A percentile compares a stretch with the other conserved stretches of the same genome.
Conservation (phyloP, 768 basidiomycete species). For the Tephrocybe sp. region DNA sequence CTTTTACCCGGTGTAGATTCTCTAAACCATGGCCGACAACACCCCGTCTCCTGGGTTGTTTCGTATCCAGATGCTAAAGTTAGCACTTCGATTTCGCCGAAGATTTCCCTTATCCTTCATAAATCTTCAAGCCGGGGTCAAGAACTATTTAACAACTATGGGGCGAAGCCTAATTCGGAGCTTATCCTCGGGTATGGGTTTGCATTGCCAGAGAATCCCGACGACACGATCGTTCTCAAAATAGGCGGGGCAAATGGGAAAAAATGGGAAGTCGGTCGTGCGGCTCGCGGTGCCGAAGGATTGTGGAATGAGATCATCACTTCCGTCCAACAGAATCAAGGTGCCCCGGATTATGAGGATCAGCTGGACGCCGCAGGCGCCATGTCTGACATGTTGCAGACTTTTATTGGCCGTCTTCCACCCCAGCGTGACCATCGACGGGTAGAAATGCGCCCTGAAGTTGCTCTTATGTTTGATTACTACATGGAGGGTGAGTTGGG, state of each 20-base stretch:
- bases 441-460: constrained; percentile 47
- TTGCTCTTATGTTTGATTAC: constrained; percentile 62
- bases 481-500: constrained; percentile 60
- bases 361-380: constrained; percentile 67
- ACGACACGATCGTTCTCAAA: constrained; percentile 83
- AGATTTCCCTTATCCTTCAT: constrained; percentile 66
- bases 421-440: constrained; percentile 19
- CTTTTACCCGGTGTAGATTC: constrained; percentile 87
- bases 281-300: constrained; percentile 51
- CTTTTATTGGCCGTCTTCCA: constrained; percentile 52
- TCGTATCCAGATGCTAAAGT: constrained; percentile 31
- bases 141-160: constrained; percentile 91
- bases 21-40: constrained; percentile 80
- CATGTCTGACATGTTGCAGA: constrained; percentile 66
- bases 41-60: constrained; percentile 83
- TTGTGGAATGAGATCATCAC: constrained; percentile 59
- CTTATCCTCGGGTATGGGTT: constrained; percentile 94
- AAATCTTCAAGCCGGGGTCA: constrained; percentile 34
- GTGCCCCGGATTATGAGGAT: constrained; percentile 48
- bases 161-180: constrained; percentile 87
- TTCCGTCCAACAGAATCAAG: constrained; percentile 27
- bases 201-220: constrained; percentile 72
- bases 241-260: constrained; percentile 55
- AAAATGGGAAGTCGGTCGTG: constrained; percentile 66
- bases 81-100: constrained; percentile 24